Evolutionary conservation across 768 basidiomycete genomes (phyloP), one percentile per base, ranked within the genome.

Genomic region (Symmetrospora coprosmae): DNA sequence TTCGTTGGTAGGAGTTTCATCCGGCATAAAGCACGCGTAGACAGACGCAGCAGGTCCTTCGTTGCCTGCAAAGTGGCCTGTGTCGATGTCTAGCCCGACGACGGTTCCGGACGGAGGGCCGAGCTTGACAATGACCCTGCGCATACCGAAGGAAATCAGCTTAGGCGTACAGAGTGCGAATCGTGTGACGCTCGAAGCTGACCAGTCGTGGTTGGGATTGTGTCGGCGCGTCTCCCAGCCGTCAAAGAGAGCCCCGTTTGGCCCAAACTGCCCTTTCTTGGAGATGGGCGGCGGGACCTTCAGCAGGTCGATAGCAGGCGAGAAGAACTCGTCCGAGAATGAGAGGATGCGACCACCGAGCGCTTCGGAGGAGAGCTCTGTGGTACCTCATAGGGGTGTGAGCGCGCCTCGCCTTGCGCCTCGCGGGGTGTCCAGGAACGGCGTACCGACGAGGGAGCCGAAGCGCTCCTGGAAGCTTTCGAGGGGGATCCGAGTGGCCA

Each of bases 301-400:
- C 53, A 99, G 77, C 25, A 99, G 76, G 74, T 92, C 82, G 64
- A 73, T 78, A 0, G 86, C 89, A 66, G 83, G 80, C 9, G 87
- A 89, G 69, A 99, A 99, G 77, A 97, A 99, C 65, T 99, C 89
- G 72, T 99, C 94, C 1, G 90, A 94, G 45, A 86, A 82, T 1
- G 79, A 76, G 31, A 84, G 69, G 65, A 96, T 75, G 60, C 77
- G 72, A 2, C 83, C 90, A 17, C 88, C 92, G 13, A 96, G 75
- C 0, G 83, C 82, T 17, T 82, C 83, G 63, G 85, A 87, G 30
- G 91, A 94, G 11, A 97, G 78, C 73, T 99, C 94, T 92, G 66
- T 27, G 5, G 34, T 25, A 14, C 3, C 7, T n/a, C n/a, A n/a
- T n/a, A n/a, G n/a, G n/a, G n/a, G n/a, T n/a, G n/a, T n/a, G n/a